Base-by-base conservation (phyloP, 768 basidiomycete species). In the Trametes coccinea region DNA sequence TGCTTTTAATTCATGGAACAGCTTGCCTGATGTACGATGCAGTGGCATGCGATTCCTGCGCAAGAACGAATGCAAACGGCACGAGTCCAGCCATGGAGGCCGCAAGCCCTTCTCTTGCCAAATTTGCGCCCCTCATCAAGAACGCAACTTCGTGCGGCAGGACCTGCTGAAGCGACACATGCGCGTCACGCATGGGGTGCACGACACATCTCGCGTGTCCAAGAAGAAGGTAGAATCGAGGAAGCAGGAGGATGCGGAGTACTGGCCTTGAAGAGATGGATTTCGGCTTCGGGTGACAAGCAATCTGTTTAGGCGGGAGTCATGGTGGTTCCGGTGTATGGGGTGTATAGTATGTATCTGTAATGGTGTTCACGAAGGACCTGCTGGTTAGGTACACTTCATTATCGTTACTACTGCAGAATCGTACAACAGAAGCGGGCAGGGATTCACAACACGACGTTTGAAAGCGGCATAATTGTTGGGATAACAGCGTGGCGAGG, bases 61-160 rank as follows among this genome's bases (percentile, higher is more conserved):
- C 60, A 89, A 86, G 71, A 89, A 90, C 67, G 88, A 90, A 70
- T 88, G 86, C 75, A 89, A 88, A 69, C 83, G 89, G 30, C 89
- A 90, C 62, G 87, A 88, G 71, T 78, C 83, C 13, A 84, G 82
- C 61, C 88, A 90, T 67, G 81, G 76, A 10, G 84, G 84, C 13
- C 68, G 65, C 43, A 81, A 85, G 60, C 88, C 88, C 6, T 88
- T 82, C 63, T 74, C 75, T 22, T 90, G 89, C 60, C 67, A 78
- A 52, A 73, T 84, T 41, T 90, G 88, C 56, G 75, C 78, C 51
- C 63, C 69, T 6, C 45, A 34, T 33, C 74, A 75, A 2, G 77
- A 77, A 44, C 78, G 80, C 57, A 79, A 80, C 34, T 90, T 88
- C 59, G 83, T 84, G 48, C 83, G 88, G 45, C 85, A 85, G 68